phyloP scores from a whole-genome alignment of 1,284 basidiomycete species.

The Puccinia brachypodii region DNA sequence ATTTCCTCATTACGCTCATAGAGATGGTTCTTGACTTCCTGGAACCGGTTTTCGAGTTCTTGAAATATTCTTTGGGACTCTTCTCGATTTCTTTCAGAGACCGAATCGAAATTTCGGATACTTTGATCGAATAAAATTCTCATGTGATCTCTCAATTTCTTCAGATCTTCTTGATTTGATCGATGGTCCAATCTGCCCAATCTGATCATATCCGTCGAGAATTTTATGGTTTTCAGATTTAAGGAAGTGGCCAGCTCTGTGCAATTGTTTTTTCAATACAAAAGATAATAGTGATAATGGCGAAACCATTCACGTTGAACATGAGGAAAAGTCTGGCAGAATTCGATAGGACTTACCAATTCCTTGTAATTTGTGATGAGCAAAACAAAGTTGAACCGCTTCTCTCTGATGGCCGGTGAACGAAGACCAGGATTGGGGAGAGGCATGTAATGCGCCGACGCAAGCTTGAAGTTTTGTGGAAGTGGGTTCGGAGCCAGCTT shows the following conservation, averaged over 20 bases:
- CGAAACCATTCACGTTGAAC: no score
- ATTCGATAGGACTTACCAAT: constrained; percentile 18
- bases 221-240: constrained; percentile 1
- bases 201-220: constrained; percentile 26
- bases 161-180: constrained; percentile 16
- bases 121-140: constrained; percentile 2
- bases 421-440: constrained; percentile 46
- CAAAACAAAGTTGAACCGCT: constrained; percentile 36
- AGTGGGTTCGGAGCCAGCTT: not conserved
- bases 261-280: not conserved
- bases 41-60: constrained; percentile 8
- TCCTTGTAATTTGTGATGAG: constrained; percentile 22
- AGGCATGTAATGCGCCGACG: constrained; percentile 35
- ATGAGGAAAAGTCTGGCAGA: not conserved
- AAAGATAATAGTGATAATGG: not conserved
- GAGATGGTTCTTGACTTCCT: not conserved
- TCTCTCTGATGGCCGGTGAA: constrained; percentile 42
- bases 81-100: constrained; percentile 8
- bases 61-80: not conserved
- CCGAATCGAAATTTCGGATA: not conserved
- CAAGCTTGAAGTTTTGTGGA: constrained; percentile 11
- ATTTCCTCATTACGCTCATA: not conserved
- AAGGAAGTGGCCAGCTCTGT: constrained; percentile 13
- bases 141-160: constrained; percentile 16
- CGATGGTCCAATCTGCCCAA: constrained; percentile 13